Evolutionary conservation across 192 early-diverging fungal genomes (phyloP).

Genomic region (Mortierella antarctica): DNA sequence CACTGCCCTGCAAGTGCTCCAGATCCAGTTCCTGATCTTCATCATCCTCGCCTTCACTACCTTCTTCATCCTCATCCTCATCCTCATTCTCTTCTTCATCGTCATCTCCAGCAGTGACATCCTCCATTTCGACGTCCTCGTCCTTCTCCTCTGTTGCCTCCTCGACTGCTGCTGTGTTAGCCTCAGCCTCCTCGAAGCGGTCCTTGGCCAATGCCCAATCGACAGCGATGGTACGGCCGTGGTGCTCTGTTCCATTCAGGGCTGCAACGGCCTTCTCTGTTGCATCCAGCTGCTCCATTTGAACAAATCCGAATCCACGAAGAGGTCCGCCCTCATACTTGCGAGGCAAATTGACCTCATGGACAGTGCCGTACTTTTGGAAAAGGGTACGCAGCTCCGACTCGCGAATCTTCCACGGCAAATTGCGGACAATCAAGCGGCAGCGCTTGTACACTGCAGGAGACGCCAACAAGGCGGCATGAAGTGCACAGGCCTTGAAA

Average conservation of each 20-base stretch:
- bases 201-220: slow-evolving; percentile 87
- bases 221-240: slow-evolving; percentile 82
- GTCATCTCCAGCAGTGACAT: slow-evolving; percentile 45
- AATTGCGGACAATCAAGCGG: slow-evolving; percentile 89
- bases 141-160: slow-evolving; percentile 49
- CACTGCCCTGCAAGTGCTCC: slow-evolving; percentile 47
- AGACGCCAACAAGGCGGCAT: slow-evolving; percentile 44
- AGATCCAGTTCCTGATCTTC: slow-evolving; percentile 49
- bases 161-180: slow-evolving; percentile 58
- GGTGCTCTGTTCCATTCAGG: slow-evolving; percentile 77
- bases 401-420: slow-evolving; percentile 81
- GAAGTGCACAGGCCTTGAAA: slow-evolving; percentile 76
- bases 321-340: slow-evolving; percentile 80
- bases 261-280: slow-evolving; percentile 76
- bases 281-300: slow-evolving; percentile 77
- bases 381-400: slow-evolving; percentile 74
- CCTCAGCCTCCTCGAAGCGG: slow-evolving; percentile 71
- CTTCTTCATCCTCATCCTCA: slow-evolving; percentile 54
- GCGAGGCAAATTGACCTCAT: slow-evolving; percentile 77
- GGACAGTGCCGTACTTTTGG: slow-evolving; percentile 73
- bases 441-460: slow-evolving; percentile 67
- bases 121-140: slow-evolving; percentile 53
- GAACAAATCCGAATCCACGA: slow-evolving; percentile 92
- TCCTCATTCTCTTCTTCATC: slow-evolving; percentile 54
- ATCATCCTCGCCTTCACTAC: slow-evolving; percentile 59